Evolutionary conservation across 768 basidiomycete genomes (phyloP).

Genomic region (Dioszegia hungarica): DNA sequence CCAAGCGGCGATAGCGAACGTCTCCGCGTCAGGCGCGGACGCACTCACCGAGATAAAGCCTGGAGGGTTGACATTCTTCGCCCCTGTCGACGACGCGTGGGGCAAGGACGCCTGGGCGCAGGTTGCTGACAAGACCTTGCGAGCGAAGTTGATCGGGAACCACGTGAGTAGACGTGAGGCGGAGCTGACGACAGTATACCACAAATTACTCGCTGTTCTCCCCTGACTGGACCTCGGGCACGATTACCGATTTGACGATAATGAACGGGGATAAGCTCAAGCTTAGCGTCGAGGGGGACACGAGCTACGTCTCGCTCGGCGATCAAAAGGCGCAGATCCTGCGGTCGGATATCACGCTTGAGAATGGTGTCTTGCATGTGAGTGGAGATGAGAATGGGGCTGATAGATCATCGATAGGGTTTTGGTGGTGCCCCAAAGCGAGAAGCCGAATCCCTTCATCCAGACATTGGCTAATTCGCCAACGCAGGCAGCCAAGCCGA

Average conservation of each 20-base stretch:
- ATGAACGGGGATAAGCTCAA: slow-evolving; percentile 18
- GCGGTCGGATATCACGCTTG: slow-evolving; percentile 27
- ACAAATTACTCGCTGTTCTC: slow-evolving; percentile 32
- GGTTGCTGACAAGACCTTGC: slow-evolving; percentile 5
- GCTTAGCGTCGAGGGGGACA: slow-evolving; percentile 7
- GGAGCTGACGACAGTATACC: slow-evolving; percentile 26
- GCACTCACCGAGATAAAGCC: slow-evolving; percentile 19
- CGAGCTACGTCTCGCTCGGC: slow-evolving; percentile 16
- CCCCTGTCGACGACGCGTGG: slow-evolving; percentile 34
- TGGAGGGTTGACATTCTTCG: slow-evolving; percentile 39
- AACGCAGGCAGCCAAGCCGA: not conserved
- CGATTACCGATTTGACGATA: slow-evolving; percentile 8
- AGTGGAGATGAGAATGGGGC: slow-evolving; percentile 8
- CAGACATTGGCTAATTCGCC: not conserved
- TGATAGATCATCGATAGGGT: slow-evolving; percentile 26
- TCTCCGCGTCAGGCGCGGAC: slow-evolving; percentile 9
- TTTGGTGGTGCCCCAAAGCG: slow-evolving; percentile 4
- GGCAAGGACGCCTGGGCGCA: slow-evolving; percentile 8
- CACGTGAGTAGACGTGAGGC: slow-evolving; percentile 24
- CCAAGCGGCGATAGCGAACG: slow-evolving; percentile 7
- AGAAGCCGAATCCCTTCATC: not conserved
- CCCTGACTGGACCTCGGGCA: slow-evolving; percentile 14
- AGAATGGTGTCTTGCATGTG: slow-evolving; percentile 43
- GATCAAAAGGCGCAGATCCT: slow-evolving; percentile 24
- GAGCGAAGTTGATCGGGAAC: slow-evolving; percentile 14